A percentile compares a stretch with the other conserved stretches of the same genome.
Evolutionary conservation across 805 yeast species (phyloP).

Genomic region (Cephaloascus albidus): DNA sequence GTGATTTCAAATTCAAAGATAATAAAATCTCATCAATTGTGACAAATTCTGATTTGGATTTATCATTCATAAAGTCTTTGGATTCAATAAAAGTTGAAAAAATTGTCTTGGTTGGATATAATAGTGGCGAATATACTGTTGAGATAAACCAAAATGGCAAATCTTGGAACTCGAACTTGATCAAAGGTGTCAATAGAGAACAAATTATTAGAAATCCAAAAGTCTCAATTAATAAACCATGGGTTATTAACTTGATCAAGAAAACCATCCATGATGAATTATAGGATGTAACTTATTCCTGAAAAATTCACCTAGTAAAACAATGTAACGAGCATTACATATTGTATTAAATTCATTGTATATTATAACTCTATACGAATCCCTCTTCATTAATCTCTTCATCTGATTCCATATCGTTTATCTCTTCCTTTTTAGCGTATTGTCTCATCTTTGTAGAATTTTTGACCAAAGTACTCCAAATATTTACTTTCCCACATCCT

Average conservation of each 20-base stretch:
- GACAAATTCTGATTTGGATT: constrained; percentile 8
- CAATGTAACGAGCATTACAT: constrained; percentile 1
- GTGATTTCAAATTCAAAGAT: constrained; percentile 28
- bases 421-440: constrained; percentile 4
- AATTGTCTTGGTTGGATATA: constrained; percentile 38
- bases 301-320: constrained; percentile 4
- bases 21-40: constrained; percentile 18
- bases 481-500: constrained; percentile 10
- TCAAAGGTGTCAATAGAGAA: constrained; percentile 6
- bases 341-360: constrained; percentile 4
- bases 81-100: constrained; percentile 41
- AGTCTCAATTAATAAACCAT: constrained; percentile 32
- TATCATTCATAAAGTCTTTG: constrained; percentile 10
- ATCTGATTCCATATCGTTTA: constrained; percentile 3
- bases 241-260: constrained; percentile 28
- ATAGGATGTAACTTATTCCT: too few relatives aligned
- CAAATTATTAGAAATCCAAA: constrained; percentile 39
- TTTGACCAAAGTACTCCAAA: constrained; percentile 17
- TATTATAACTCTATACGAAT: too few relatives aligned
- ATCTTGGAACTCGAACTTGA: constrained; percentile 21
- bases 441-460: constrained; percentile 10
- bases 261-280: constrained; percentile 17
- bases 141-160: constrained; percentile 25
- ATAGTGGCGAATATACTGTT: constrained; percentile 8
- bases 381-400: not conserved